phyloP scores from a whole-genome alignment of 257 asterid species.

The Solanum okadae region DNA sequence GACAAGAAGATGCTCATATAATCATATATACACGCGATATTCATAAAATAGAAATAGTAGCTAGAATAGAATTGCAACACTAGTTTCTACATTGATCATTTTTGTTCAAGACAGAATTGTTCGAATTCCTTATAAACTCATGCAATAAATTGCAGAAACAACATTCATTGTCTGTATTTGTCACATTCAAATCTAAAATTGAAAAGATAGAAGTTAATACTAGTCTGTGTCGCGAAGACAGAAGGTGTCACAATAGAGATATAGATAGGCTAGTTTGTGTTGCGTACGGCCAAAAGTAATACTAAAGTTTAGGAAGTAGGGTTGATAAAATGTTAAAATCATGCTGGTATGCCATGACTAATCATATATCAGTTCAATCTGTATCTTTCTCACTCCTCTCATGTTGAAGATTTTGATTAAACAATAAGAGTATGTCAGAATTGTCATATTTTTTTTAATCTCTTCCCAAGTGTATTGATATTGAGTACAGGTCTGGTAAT shows the following conservation, averaged over 20 bases:
- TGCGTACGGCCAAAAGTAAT: not conserved
- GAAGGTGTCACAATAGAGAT: not conserved
- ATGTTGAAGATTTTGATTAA: not conserved
- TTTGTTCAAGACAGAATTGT: not conserved
- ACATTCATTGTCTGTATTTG: not conserved
- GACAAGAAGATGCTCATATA: not conserved
- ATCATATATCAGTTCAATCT: not conserved
- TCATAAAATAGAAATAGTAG: not conserved
- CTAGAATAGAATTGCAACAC: not conserved
- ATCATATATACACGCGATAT: not conserved
- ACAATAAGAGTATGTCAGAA: not conserved
- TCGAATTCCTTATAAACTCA: not conserved
- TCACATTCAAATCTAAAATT: not conserved
- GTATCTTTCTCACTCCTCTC: not conserved
- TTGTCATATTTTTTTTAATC: not conserved
- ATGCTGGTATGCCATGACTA: not conserved
- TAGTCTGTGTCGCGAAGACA: not conserved
- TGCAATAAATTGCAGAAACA: not conserved
- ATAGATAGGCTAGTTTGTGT: not conserved
- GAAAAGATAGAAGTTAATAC: not conserved
- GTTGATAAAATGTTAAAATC: not conserved
- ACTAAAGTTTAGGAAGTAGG: not conserved
- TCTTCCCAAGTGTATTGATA: not conserved
- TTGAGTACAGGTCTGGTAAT: not conserved
- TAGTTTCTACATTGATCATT: not conserved